Evolutionary conservation across 345 rosid species (phyloP).

Genomic region (Melastoma malabathricum): DNA sequence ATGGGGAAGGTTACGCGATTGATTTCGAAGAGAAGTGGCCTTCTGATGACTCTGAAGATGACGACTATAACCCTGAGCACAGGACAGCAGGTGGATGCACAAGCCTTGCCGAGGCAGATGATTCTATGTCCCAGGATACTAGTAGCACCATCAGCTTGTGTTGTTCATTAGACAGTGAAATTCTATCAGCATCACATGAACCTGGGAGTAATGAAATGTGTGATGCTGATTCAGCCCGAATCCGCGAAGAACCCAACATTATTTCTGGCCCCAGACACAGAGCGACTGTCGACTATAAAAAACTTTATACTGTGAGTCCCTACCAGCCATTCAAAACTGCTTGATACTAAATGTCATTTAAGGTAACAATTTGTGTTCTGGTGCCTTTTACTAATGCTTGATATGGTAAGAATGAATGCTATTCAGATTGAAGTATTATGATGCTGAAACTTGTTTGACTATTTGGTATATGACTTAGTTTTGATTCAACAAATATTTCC

Average conservation of each 20-base stretch:
- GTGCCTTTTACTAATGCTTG: too few relatives aligned
- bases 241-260: constrained; percentile 50
- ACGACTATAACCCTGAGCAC: constrained; percentile 76
- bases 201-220: constrained; percentile 15
- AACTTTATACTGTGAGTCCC: constrained; percentile 68
- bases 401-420: too few relatives aligned
- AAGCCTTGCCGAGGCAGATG: constrained; percentile 35
- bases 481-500: constrained; percentile 4
- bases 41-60: constrained; percentile 92
- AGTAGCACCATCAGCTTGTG: constrained; percentile 63
- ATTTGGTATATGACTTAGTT: constrained; percentile 3
- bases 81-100: constrained; percentile 28
- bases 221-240: constrained; percentile 26
- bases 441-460: not conserved
- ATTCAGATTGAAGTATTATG: too few relatives aligned
- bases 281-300: constrained; percentile 71
- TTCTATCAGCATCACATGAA: constrained; percentile 33
- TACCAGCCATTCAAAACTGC: not conserved
- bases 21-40: constrained; percentile 84
- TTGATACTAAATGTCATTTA: too few relatives aligned
- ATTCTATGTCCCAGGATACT: constrained; percentile 26
- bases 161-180: constrained; percentile 63
- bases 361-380: too few relatives aligned
- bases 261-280: constrained; percentile 64
- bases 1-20: constrained; percentile 32